These are phyloP conservation scores for Desmodesmus armatus DNA, from an alignment of 139 green algal species.

Conservation along the genomic window DNA sequence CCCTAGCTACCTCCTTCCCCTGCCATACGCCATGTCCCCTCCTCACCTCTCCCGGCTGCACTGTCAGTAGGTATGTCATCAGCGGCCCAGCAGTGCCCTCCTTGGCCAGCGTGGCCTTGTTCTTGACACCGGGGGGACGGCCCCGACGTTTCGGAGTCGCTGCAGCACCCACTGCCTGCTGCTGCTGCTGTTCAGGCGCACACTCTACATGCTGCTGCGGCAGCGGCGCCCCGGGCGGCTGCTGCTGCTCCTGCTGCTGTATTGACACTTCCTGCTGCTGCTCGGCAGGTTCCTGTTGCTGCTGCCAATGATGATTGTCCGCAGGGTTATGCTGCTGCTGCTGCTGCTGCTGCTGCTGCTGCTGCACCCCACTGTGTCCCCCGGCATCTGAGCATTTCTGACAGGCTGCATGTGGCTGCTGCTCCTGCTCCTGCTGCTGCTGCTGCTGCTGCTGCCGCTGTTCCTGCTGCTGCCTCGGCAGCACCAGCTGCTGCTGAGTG, in stretches of 20 bases:
- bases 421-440: too few species aligned
- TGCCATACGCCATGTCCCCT: too few species aligned
- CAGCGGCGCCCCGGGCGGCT: too few species aligned
- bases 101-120: background rate
- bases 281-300: too few species aligned
- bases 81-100: background rate
- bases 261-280: too few species aligned
- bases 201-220: too few species aligned
- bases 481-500: background rate
- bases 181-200: background rate
- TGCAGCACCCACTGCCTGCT: background rate
- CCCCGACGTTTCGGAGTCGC: background rate
- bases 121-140: background rate
- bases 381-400: too few species aligned
- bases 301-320: background rate
- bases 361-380: too few species aligned
- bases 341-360: background rate
- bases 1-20: too few species aligned
- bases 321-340: background rate
- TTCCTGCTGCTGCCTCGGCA: background rate
- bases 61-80: background rate
- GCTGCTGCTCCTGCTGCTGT: too few species aligned
- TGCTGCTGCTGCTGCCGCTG: background rate
- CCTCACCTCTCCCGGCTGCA: slow-evolving; percentile 1
- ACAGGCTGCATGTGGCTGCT: too few species aligned